Conservation (phyloP, 2,329 filamentous ascomycete genomes). For the Malbranchea zuffiana region DNA sequence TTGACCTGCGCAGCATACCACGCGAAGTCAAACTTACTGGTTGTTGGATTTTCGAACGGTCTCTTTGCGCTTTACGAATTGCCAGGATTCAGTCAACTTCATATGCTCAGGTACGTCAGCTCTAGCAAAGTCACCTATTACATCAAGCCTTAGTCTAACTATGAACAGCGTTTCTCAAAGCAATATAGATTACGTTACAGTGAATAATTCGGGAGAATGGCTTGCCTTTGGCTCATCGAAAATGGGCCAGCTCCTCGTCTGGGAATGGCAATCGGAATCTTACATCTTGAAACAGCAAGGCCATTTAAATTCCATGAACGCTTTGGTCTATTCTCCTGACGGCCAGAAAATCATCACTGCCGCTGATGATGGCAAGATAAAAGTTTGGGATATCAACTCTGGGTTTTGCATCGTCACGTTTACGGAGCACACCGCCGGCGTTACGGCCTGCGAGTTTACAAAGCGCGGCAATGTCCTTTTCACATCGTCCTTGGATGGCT, state of each 20-base stretch:
- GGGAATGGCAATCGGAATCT: slow-evolving; percentile 99
- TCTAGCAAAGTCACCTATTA: slow-evolving; percentile 1
- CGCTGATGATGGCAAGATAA: slow-evolving; percentile 94
- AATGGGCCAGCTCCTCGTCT: slow-evolving; percentile 88
- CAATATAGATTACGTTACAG: slow-evolving; percentile 86
- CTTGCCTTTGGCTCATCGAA: slow-evolving; percentile 93
- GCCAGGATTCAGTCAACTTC: slow-evolving; percentile 90
- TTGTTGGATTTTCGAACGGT: slow-evolving; percentile 90
- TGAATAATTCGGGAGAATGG: slow-evolving; percentile 94
- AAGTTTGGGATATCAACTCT: slow-evolving; percentile 93
- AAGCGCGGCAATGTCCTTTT: slow-evolving; percentile 94
- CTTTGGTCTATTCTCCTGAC: slow-evolving; percentile 84
- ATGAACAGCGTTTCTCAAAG: slow-evolving; percentile 77
- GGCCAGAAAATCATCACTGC: slow-evolving; percentile 87
- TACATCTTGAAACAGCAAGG: slow-evolving; percentile 98
- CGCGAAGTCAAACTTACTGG: slow-evolving; percentile 74
- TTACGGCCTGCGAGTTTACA: slow-evolving; percentile 86
- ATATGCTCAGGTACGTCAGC: slow-evolving; percentile 51
- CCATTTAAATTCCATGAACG: slow-evolving; percentile 92
- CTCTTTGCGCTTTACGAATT: slow-evolving; percentile 91
- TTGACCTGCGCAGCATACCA: slow-evolving; percentile 89
- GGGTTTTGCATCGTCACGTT: slow-evolving; percentile 98
- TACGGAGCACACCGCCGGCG: slow-evolving; percentile 87
- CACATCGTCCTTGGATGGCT: slow-evolving; percentile 88
- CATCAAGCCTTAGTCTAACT: slow-evolving; percentile 6